Conservation (phyloP, 2,329 filamentous ascomycete species). For the Colletotrichum sidae region DNA sequence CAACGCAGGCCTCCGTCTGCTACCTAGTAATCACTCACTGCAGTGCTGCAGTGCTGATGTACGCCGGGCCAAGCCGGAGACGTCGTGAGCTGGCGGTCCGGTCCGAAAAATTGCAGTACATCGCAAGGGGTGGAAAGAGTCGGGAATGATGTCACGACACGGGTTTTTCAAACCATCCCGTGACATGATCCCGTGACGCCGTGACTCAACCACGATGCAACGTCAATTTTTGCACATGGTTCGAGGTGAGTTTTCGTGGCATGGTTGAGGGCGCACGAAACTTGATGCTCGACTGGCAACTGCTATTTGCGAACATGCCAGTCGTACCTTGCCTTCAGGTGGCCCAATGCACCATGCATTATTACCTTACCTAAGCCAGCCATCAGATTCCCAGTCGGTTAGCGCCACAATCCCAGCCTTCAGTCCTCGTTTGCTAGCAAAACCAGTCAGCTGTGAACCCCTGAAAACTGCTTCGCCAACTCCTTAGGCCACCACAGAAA, state of each 20-base stretch:
- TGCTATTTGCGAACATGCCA: too few relatives aligned
- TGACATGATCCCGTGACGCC: background rate
- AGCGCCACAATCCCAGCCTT: background rate
- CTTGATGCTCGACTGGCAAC: too few relatives aligned
- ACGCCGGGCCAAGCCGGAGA: constrained; percentile 18
- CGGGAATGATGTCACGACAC: constrained; percentile 22
- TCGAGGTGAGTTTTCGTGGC: too few relatives aligned
- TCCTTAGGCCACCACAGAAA: constrained; percentile 10
- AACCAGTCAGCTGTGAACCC: constrained; percentile 6
- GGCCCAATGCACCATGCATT: too few relatives aligned
- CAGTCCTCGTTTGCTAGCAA: constrained; percentile 9
- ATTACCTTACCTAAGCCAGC: too few relatives aligned
- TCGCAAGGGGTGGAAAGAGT: background rate
- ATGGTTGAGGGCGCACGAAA: too few relatives aligned
- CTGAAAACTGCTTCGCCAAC: constrained; percentile 8
- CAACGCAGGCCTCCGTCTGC: too few relatives aligned
- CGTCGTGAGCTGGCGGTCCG: constrained; percentile 20
- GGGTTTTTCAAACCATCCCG: constrained; percentile 6
- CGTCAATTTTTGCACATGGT: background rate
- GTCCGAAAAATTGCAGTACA: constrained; percentile 1
- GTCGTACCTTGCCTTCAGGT: too few relatives aligned
- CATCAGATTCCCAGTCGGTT: too few relatives aligned
- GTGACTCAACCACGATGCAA: constrained; percentile 10
- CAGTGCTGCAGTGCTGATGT: too few relatives aligned
- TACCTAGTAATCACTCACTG: too few relatives aligned